A percentile compares a stretch with the other conserved stretches of the same genome.
These are phyloP conservation scores for Aspergillus niger DNA, from an alignment of 2,329 filamentous ascomycete species.

Conservation along the genomic window DNA sequence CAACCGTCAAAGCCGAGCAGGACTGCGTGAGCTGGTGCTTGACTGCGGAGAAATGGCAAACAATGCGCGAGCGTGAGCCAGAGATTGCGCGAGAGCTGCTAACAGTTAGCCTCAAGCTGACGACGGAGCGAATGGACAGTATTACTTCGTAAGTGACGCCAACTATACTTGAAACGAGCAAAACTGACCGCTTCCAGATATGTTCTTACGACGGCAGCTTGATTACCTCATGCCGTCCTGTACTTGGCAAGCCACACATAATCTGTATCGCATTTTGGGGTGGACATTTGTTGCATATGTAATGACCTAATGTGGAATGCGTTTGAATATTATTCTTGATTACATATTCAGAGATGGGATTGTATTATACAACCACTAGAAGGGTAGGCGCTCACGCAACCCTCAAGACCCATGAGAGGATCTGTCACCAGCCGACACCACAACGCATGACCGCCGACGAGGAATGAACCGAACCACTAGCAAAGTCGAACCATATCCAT, in stretches of 20 bases:
- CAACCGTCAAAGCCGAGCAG: constrained; percentile 79
- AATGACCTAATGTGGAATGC: not conserved
- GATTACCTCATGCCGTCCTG: constrained; percentile 14
- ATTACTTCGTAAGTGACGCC: constrained; percentile 58
- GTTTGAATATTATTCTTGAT: not conserved
- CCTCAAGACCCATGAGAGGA: not conserved
- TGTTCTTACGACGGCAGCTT: constrained; percentile 38
- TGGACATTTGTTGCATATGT: not conserved
- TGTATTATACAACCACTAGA: not conserved
- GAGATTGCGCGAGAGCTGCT: constrained; percentile 83
- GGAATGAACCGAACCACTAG: not conserved
- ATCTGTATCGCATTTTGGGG: not conserved
- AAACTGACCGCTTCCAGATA: constrained; percentile 26
- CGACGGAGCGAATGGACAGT: constrained; percentile 84
- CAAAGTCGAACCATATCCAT: not conserved
- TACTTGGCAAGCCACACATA: not conserved
- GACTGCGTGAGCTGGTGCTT: constrained; percentile 83
- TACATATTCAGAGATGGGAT: not conserved
- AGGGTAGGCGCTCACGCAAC: not conserved
- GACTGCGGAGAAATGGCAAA: constrained; percentile 69
- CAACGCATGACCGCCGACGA: not conserved
- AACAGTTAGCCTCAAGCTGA: constrained; percentile 86
- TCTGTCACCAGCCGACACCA: not conserved
- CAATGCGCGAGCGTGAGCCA: constrained; percentile 69
- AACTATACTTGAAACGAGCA: not conserved